Evolutionary conservation across 169 alveolate species (phyloP), one percentile per base, ranked within the genome.

Genomic region (Eimeria acervulina): DNA sequence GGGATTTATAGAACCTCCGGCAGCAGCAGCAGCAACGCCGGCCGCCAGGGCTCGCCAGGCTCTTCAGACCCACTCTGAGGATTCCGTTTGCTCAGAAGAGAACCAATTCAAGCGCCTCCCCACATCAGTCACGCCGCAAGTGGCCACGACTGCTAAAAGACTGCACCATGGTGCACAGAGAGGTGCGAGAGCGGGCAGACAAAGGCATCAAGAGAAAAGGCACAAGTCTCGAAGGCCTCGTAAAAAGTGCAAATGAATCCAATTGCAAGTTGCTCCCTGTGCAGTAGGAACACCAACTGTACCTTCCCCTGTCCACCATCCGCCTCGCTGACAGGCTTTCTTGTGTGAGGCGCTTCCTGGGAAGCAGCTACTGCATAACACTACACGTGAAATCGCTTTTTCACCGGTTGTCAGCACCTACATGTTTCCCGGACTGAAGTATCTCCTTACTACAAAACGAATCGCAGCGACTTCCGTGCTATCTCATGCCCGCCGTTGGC

Each of bases 171-270:
- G 90, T 42, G 23, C 72, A n/a, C 61, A 44, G 51, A 51, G 70
- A 81, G 68, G 68, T 28, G 52, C 17, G n/a, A 81, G 70, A 21
- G 38, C 40, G 23, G 44, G 66, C 72, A 33, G 59, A 52, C 80
- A 55, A 31, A 85, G 59, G 28, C 74, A 40, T 26, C 78, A 55
- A 26, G 59, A 59, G 93, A 85, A 85, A 28, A 28, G 93, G 21
- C 93, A 85, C 23, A 85, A 85, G 68, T 85, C 93, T 23, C 78
- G 93, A n/a, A 61, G 28, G 19, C 78, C 93, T 59, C 93, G 59
- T 23, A 33, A 61, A 38, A 85, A 59, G 59, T 40, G 93, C 31
- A 55, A 15, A 26, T 85, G 78, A 85, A 47, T 21, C 81, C 17
- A n/a, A 68, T 8, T 61, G 72, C 36, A 61, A 55, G 15, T 17